Base-by-base conservation (phyloP, 2,329 filamentous ascomycete species). In the Penicillium sp. region DNA sequence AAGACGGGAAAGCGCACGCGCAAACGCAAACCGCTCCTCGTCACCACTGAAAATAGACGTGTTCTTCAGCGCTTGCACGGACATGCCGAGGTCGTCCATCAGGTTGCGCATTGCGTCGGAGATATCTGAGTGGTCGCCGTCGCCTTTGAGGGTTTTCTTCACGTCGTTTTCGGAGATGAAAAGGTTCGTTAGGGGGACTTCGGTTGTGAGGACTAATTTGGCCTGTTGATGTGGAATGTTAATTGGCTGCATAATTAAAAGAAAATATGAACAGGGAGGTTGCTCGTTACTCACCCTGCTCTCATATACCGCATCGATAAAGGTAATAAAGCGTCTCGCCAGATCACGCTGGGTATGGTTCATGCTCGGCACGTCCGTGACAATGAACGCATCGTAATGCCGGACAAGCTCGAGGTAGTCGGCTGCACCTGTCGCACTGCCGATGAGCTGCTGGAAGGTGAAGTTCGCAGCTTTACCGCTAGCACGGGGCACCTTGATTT, bases 231-330 rank as follows among this genome's bases (percentile, higher is more conserved):
- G 29, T 50, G 26, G 10, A 11, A 20, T 35, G 31, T 51, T 35
- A 51, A 39, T 34, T 16, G 38, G 26, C 16, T 44, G 8, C 29
- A 13, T 13, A 5, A 34, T 11, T 11, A 4, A 29, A 29, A 10
- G 7, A 35, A 16, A 6, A 13, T 18, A 32, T 10, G 16, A 32
- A n/a, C 13, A 24, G 24, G 18, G 22, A n/a, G 5, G 20, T 48
- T 42, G 20, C 38, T 26, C 7, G 18, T 18, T 34, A 61, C 78
- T 57, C 71, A 84, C 82, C 65, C 81, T 74, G 61, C 77, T 80
- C 74, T 99, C 94, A 70, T 99, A 99, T 5, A 97, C 88, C 6
- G 94, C 93, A 72, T 99, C 94, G 62, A 99, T 90, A 66, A 99
- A 97, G 0, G 93, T 99, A 72, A 99, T 99, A 74, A 99, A 97